phyloP scores from a whole-genome alignment of 805 yeast genomes.

The Yamadazyma phyllophila region DNA sequence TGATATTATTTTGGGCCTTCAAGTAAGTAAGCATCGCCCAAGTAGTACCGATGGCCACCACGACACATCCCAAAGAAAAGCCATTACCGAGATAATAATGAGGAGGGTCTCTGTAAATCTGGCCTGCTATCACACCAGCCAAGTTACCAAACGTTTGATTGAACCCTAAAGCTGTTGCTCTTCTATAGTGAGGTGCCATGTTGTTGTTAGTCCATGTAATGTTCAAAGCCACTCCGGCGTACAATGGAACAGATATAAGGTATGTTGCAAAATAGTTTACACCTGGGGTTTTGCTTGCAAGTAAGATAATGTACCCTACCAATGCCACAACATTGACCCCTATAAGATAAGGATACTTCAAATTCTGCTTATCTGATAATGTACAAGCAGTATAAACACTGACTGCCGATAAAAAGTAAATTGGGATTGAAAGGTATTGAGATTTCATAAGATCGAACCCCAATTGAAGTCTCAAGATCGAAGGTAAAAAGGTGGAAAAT shows the following conservation, averaged over 20 bases:
- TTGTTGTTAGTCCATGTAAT: constrained; percentile 45
- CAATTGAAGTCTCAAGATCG: constrained; percentile 30
- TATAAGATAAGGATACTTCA: constrained; percentile 33
- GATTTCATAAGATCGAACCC: constrained; percentile 28
- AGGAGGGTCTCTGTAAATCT: constrained; percentile 40
- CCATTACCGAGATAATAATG: constrained; percentile 36
- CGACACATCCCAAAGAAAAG: constrained; percentile 36
- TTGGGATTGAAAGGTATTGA: constrained; percentile 42
- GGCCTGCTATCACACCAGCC: constrained; percentile 46
- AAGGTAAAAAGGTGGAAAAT: constrained; percentile 40
- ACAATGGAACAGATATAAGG: constrained; percentile 34
- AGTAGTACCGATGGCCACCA: constrained; percentile 8
- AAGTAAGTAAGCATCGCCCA: not conserved
- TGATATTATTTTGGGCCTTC: not conserved
- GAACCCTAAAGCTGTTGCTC: constrained; percentile 42
- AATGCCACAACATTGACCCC: constrained; percentile 22
- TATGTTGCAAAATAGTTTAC: constrained; percentile 38
- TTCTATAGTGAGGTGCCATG: constrained; percentile 39
- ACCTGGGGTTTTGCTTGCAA: constrained; percentile 25
- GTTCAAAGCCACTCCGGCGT: constrained; percentile 37
- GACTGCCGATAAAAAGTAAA: constrained; percentile 32
- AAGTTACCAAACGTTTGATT: constrained; percentile 46
- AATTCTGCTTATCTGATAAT: constrained; percentile 23
- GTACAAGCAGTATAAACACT: constrained; percentile 22
- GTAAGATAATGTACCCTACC: constrained; percentile 31